Conservation (phyloP, 345 rosid genomes). For the Sapria himalayana region DNA sequence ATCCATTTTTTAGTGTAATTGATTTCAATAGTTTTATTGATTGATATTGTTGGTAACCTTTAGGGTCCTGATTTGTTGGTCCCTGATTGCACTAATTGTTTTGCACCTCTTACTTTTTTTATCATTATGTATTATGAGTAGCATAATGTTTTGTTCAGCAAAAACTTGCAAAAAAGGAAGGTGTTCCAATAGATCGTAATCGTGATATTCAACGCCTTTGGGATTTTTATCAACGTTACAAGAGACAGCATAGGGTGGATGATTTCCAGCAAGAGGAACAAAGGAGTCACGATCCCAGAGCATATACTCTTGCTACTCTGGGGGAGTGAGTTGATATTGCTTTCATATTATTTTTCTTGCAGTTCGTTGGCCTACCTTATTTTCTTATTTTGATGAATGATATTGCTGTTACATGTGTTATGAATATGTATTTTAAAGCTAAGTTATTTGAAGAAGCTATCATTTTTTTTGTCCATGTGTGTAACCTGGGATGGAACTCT, state of each 20-base stretch:
- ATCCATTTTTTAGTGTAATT: too few species aligned
- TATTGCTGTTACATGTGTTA: background rate
- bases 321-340: slow-evolving; percentile 45
- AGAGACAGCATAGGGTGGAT: slow-evolving; percentile 56
- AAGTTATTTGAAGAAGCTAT: too few species aligned
- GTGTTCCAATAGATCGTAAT: slow-evolving; percentile 47
- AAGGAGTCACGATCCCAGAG: slow-evolving; percentile 62
- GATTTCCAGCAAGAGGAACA: slow-evolving; percentile 76
- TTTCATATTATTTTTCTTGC: slow-evolving; percentile 4
- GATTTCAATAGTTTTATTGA: background rate
- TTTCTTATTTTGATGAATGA: too few species aligned
- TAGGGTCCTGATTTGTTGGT: background rate
- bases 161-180: slow-evolving; percentile 84
- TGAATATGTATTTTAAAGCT: too few species aligned
- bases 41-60: background rate
- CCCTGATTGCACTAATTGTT: background rate
- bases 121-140: background rate
- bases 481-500: too few species aligned
- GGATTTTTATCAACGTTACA: slow-evolving; percentile 64
- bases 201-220: slow-evolving; percentile 69
- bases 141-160: slow-evolving; percentile 35
- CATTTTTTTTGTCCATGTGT: too few species aligned
- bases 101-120: too few species aligned
- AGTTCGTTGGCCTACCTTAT: background rate
- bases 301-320: slow-evolving; percentile 36